Evolutionary conservation across 1,284 basidiomycete species (phyloP).

Genomic region (Porogramme epimiltina): DNA sequence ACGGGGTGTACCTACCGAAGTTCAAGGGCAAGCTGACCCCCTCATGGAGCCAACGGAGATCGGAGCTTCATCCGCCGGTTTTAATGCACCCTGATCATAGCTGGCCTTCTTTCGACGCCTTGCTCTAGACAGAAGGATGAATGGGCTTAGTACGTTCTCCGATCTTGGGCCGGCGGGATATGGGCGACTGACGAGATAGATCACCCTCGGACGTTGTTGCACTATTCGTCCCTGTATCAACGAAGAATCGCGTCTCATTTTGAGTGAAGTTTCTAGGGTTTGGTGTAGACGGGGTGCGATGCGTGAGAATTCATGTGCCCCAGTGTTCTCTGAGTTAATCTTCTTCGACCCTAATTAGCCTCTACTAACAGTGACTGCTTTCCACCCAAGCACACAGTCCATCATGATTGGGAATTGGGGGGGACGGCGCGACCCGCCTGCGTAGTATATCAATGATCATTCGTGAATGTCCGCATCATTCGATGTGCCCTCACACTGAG

Average conservation of each 20-base stretch:
- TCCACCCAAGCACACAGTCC: no score
- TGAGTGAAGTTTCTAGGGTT: no score
- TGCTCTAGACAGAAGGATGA: constrained; percentile 3
- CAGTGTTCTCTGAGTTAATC: no score
- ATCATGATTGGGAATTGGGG: no score
- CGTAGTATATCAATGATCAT: no score
- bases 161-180: background rate
- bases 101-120: background rate
- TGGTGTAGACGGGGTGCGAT: no score
- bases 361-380: no score
- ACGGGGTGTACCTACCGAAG: constrained; percentile 88
- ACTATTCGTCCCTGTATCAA: constrained; percentile 18
- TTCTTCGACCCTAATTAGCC: no score
- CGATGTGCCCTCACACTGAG: no score
- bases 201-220: constrained; percentile 16
- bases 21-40: constrained; percentile 83
- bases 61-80: constrained; percentile 66
- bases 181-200: background rate
- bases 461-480: no score
- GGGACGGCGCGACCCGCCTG: no score
- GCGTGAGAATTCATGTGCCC: no score
- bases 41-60: constrained; percentile 75
- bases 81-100: constrained; percentile 60
- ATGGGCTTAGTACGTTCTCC: constrained; percentile 5
- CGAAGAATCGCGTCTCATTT: constrained; percentile 14